Evolutionary conservation across 2,329 filamentous ascomycete genomes (phyloP), one percentile per base, ranked within the genome.

Genomic region (Fusarium coicis): DNA sequence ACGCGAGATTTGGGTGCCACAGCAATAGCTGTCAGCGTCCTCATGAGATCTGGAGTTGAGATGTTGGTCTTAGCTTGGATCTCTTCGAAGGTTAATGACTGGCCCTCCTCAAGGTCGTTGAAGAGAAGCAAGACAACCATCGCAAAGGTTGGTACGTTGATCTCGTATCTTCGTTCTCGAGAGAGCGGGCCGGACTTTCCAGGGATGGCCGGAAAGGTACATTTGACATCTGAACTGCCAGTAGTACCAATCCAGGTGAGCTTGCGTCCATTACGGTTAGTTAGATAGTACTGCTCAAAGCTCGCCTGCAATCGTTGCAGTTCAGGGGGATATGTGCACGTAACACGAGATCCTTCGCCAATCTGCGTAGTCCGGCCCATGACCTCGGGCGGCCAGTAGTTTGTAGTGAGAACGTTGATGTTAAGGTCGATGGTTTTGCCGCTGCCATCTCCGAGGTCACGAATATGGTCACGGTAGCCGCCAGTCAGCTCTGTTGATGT

Each of bases 311-410:
- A 86, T 15, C 87, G 88, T 68, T 93, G 90, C 55, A 98, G 89
- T 42, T 93, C 90, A 1, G 88, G 82, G 1, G 96, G 95, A 80
- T 93, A 98, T 61, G 90, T 91, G 84, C 93, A 94, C 16, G 80
- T 73, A 52, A 79, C 76, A 23, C 79, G 78, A 39, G 79, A 80
- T 67, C 83, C 84, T 21, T 85, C 84, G 43, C 86, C 84, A 81
- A 88, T 76, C 82, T 88, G 77, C 83, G 88, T 76, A 80, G 86
- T 75, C 67, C 89, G 81, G 12, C 92, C 91, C 91, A 98, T 95
- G 18, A 94, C 90, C 76, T 98, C 95, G 74, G 95, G 90, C 4
- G 96, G 96, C 96, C 96, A 99, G 80, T 94, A 96, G 81, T 97
- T 98, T 75, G 92, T 95, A 1, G 95, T 98, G 43, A 99, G 88